phyloP scores from a whole-genome alignment of 768 basidiomycete genomes.

The Pleurotus giganteus region DNA sequence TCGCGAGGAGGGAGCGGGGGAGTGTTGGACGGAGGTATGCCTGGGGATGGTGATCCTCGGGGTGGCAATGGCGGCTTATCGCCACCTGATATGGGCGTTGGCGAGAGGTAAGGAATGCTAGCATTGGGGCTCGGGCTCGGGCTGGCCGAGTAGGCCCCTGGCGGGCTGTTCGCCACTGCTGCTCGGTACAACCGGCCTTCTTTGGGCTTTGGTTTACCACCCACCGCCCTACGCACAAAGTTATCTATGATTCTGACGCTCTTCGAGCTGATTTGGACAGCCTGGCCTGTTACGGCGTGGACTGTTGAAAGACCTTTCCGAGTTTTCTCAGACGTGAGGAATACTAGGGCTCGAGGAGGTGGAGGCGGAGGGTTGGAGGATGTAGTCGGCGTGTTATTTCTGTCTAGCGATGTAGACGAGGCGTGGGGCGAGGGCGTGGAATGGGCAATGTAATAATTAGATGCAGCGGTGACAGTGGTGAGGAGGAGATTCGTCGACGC shows the following conservation, averaged over 20 bases:
- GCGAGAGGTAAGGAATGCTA: conserved; percentile 7
- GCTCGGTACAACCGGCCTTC: conserved; percentile 8
- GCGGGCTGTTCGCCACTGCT: conserved; percentile 6
- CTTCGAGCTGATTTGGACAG: conserved; percentile 62
- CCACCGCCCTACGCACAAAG: conserved; percentile 57
- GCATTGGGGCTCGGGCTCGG: conserved; percentile 16
- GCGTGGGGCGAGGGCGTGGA: conserved; percentile 50
- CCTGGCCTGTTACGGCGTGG: conserved; percentile 64
- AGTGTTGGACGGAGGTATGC: conserved; percentile 14
- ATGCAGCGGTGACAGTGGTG: conserved; percentile 58
- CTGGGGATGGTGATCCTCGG: conserved; percentile 14
- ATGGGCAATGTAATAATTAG: conserved; percentile 59
- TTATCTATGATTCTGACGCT: conserved; percentile 60
- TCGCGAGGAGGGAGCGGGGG: conserved; percentile 31
- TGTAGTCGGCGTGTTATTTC: conserved; percentile 14
- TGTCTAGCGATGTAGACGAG: conserved; percentile 18
- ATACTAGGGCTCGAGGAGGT: conserved; percentile 46
- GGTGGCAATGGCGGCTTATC: conserved; percentile 21
- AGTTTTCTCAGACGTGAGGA: conserved; percentile 58
- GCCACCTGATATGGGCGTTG: not conserved
- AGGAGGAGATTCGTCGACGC: conserved; percentile 61
- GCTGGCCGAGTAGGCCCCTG: conserved; percentile 10
- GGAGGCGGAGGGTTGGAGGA: conserved; percentile 28
- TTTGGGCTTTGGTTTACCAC: conserved; percentile 37
- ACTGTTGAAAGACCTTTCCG: conserved; percentile 56